These are phyloP conservation scores for Moesziomyces aphidis DNA, from an alignment of 1,284 basidiomycete species.

Conservation along the genomic window DNA sequence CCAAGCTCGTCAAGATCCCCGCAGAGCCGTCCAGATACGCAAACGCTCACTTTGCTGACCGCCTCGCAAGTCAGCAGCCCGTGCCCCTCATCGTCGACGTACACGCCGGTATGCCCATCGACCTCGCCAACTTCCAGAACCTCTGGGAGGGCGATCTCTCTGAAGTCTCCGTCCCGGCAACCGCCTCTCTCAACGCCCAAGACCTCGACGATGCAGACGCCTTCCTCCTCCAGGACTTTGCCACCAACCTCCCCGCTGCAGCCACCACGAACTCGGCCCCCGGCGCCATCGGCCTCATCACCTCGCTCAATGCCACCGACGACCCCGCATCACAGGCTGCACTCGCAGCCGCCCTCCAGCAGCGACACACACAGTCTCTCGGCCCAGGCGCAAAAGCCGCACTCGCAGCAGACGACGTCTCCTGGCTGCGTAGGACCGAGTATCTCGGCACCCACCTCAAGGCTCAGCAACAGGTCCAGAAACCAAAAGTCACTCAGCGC, in stretches of 20 bases:
- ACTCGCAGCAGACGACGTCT: conserved; percentile 56
- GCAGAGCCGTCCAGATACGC: conserved; percentile 58
- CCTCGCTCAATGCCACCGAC: conserved; percentile 34
- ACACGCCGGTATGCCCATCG: conserved; percentile 65
- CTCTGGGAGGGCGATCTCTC: conserved; percentile 58
- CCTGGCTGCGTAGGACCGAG: conserved; percentile 66
- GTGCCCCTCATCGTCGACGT: conserved; percentile 63
- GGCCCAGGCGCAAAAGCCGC: conserved; percentile 46
- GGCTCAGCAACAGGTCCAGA: conserved; percentile 44
- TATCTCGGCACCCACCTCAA: conserved; percentile 63
- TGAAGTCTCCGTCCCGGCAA: conserved; percentile 30
- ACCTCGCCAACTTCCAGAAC: conserved; percentile 60
- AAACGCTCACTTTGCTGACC: conserved; percentile 59
- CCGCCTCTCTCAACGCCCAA: conserved; percentile 23
- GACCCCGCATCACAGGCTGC: conserved; percentile 31
- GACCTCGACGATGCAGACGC: conserved; percentile 61
- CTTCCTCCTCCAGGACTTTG: conserved; percentile 61
- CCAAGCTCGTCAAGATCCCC: conserved; percentile 60
- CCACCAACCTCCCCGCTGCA: conserved; percentile 32
- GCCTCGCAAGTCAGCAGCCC: conserved; percentile 58
- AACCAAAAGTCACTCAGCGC: conserved; percentile 37
- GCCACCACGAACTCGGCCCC: conserved; percentile 22
- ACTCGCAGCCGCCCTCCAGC: conserved; percentile 40
- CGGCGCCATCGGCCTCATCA: conserved; percentile 38
- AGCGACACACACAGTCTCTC: conserved; percentile 43